Percentiles rank a stretch among this genome's conserved stretches.
Conservation (phyloP, 176 grass and related monocot genomes). For the Saccharum officinarum region DNA sequence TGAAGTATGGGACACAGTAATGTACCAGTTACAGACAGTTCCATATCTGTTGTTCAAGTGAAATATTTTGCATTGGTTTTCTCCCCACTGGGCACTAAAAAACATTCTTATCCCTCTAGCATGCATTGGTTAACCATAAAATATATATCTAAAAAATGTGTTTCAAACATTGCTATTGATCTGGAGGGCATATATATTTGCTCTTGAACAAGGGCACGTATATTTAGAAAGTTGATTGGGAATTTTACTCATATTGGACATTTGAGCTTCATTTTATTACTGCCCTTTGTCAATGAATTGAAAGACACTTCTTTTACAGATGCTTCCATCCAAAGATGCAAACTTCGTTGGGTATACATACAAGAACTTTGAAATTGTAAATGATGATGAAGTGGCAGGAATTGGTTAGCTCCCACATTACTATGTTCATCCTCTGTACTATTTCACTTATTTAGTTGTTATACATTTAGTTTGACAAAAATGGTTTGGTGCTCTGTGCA, state of each 20-base stretch:
- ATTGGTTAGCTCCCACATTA: slow-evolving; percentile 58
- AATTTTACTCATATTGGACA: not conserved
- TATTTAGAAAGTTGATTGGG: not conserved
- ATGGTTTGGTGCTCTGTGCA: slow-evolving; percentile 35
- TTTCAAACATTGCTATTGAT: not conserved
- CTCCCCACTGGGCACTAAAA: not conserved
- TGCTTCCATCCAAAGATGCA: slow-evolving; percentile 98
- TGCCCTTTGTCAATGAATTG: slow-evolving; percentile 17
- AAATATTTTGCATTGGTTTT: not conserved
- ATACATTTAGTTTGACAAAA: slow-evolving; percentile 32
- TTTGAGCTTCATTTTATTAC: slow-evolving; percentile 31
- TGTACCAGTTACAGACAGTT: not conserved
- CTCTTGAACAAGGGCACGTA: not conserved
- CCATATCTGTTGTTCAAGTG: not conserved
- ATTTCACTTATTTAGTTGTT: slow-evolving; percentile 2
- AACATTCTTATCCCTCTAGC: not conserved
- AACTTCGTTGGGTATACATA: slow-evolving; percentile 99
- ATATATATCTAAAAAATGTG: not conserved
- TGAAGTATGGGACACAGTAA: not conserved
- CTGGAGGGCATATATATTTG: not conserved
- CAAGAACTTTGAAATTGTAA: slow-evolving; percentile 99
- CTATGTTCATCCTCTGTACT: not conserved
- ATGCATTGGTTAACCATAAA: slow-evolving; percentile 26
- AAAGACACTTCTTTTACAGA: slow-evolving; percentile 51
- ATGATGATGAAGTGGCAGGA: slow-evolving; percentile 88